Evolutionary conservation across 1,284 basidiomycete genomes (phyloP), one percentile per base, ranked within the genome.

Genomic region (Chondrostereum purpureum): DNA sequence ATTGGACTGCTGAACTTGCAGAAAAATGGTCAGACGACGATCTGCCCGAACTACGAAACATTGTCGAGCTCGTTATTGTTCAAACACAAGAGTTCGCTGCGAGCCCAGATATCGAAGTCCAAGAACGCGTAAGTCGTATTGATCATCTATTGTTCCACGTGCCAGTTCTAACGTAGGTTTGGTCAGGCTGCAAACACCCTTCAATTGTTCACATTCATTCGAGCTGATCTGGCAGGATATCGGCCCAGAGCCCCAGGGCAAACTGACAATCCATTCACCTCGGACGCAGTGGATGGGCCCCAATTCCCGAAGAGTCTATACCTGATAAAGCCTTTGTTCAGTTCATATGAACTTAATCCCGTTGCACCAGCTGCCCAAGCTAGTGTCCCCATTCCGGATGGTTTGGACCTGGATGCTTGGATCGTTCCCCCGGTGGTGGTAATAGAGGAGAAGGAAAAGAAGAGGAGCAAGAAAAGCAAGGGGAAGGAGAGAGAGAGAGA

Each of bases 301-400:
- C 62, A 63, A 39, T 89, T 83, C 56, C 95, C 95, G 0, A 92
- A 93, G 64, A 93, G 90, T 52, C 68, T 98, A 17, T 88, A 83
- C 61, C 78, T 99, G 44, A 83, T 99, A 41, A 73, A 79, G 37
- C 91, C 92, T 0, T 69, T 99, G 3, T 92, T 90, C 57, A 76
- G 77, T 18, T 62, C 77, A 4, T 86, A 95, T 58, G 84, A 92
- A 49, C 78, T 99, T 20, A 92, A 91, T 51, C 86, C 92, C 0
- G 86, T 97, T 13, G 92, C 87, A 1, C 60, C 70, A 4, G 70
- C 74, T 44, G 94, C 93, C 3, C 94, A 97, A 64, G 76, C 72
- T 4, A 83, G 81, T 46, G 86, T 99, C 0, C 76, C 80, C 1
- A 54, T 90, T 2, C 96, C 95, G 0, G 82, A 88, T 2, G 90